A percentile compares a stretch with the other conserved stretches of the same genome.
These are phyloP conservation scores for Lepiota venenata DNA, from an alignment of 768 basidiomycete species.

Conservation along the genomic window DNA sequence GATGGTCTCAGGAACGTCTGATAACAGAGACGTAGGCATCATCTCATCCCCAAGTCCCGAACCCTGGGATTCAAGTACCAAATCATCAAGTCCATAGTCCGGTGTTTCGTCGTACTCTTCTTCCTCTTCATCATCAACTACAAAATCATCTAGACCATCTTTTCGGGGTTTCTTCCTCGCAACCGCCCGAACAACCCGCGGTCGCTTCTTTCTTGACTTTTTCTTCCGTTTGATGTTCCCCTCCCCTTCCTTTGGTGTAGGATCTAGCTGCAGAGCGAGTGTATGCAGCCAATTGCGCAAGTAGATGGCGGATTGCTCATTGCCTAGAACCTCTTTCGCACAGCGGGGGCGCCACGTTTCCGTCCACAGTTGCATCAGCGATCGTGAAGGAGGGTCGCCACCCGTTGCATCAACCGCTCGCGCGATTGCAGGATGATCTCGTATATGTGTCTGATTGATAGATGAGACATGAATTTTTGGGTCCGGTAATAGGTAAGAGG, in stretches of 20 bases:
- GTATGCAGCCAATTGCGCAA: slow-evolving; percentile 77
- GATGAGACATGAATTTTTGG: neutral
- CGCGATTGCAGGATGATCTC: slow-evolving; percentile 48
- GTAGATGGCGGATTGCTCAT: slow-evolving; percentile 65
- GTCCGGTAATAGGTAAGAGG: neutral
- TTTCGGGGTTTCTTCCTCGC: slow-evolving; percentile 50
- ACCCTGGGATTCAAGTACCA: slow-evolving; percentile 16
- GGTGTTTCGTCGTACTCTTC: slow-evolving; percentile 30
- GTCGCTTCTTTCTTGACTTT: slow-evolving; percentile 44
- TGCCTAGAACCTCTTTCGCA: slow-evolving; percentile 77
- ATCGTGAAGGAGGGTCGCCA: slow-evolving; percentile 15
- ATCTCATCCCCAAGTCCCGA: neutral
- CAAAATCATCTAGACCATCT: slow-evolving; percentile 55
- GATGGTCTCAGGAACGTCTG: slow-evolving; percentile 19
- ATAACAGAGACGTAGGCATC: neutral
- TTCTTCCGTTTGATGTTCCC: slow-evolving; percentile 17
- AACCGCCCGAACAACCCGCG: slow-evolving; percentile 55
- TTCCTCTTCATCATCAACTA: slow-evolving; percentile 42
- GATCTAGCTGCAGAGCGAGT: slow-evolving; percentile 55
- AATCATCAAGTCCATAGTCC: slow-evolving; percentile 13
- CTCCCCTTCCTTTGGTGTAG: slow-evolving; percentile 8
- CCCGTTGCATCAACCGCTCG: slow-evolving; percentile 27
- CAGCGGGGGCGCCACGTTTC: slow-evolving; percentile 73
- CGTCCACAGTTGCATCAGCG: slow-evolving; percentile 55
- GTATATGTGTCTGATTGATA: slow-evolving; percentile 6